phyloP scores from a whole-genome alignment of 2,329 filamentous ascomycete species.

The Penicillium sp. region DNA sequence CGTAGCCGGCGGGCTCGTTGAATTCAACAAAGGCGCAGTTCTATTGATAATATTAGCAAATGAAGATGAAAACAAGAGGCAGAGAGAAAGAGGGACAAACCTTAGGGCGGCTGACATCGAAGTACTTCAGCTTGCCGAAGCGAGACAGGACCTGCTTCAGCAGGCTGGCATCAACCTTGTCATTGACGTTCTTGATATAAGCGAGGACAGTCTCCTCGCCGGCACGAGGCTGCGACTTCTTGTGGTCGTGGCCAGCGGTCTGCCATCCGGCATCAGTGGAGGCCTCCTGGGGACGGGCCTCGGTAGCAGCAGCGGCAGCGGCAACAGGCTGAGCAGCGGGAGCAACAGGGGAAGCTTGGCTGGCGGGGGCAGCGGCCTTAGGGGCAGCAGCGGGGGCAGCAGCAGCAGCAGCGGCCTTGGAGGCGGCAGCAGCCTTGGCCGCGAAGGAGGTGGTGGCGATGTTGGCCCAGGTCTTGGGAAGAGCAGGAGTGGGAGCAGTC shows the following conservation, averaged over 20 bases:
- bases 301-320: conserved; percentile 38
- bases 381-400: conserved; percentile 38
- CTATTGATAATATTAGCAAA: conserved; percentile 48
- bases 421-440: conserved; percentile 41
- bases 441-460: conserved; percentile 47
- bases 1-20: conserved; percentile 75
- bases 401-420: conserved; percentile 34
- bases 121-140: conserved; percentile 66
- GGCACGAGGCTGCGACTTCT: conserved; percentile 76
- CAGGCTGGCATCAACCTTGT: conserved; percentile 76
- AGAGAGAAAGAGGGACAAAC: conserved; percentile 52
- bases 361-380: conserved; percentile 35
- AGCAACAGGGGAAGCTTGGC: conserved; percentile 33
- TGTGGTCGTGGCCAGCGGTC: conserved; percentile 74
- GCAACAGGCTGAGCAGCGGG: conserved; percentile 35
- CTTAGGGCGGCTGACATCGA: conserved; percentile 70
- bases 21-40: conserved; percentile 98
- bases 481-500: conserved; percentile 49
- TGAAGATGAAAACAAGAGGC: not conserved
- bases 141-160: conserved; percentile 70
- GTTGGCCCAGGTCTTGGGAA: conserved; percentile 64
- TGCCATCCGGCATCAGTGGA: conserved; percentile 78
- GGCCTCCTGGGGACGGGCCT: conserved; percentile 69
- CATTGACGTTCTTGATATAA: conserved; percentile 94
- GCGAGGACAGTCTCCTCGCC: conserved; percentile 74